A percentile compares a stretch with the other conserved stretches of the same genome.
These are phyloP conservation scores for Daedaleopsis sinensis DNA, from an alignment of 768 basidiomycete genomes.

Conservation along the genomic window DNA sequence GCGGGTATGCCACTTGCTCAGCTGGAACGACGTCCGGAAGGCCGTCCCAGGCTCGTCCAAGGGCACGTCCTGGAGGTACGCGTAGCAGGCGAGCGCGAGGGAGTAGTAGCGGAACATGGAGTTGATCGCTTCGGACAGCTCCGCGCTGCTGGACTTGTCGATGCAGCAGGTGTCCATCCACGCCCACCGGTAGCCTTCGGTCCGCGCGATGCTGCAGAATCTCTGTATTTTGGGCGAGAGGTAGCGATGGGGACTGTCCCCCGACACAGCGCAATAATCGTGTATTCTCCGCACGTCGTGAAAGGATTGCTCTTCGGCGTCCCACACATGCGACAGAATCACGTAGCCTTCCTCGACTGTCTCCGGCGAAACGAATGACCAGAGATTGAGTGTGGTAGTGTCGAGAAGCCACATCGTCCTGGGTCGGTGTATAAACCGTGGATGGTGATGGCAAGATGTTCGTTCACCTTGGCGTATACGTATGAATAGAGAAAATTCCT, in stretches of 20 bases:
- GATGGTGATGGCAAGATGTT: no score
- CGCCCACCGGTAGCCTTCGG: not conserved
- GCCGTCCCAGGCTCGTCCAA: not conserved
- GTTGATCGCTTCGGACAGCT: constrained; percentile 14
- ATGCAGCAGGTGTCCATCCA: constrained; percentile 24
- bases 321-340: constrained; percentile 15
- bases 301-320: not conserved
- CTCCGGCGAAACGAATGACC: not conserved
- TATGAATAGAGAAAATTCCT: no score
- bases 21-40: not conserved
- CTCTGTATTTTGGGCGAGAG: not conserved
- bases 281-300: constrained; percentile 1
- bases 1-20: not conserved
- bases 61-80: constrained; percentile 8
- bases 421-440: no score
- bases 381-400: not conserved
- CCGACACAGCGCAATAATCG: not conserved
- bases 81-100: constrained; percentile 1
- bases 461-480: no score
- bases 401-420: constrained; percentile 7
- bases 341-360: constrained; percentile 4
- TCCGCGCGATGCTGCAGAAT: not conserved
- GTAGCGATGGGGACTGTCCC: not conserved
- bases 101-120: constrained; percentile 10
- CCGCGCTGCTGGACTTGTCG: constrained; percentile 14